Base-by-base conservation (phyloP, 2,329 filamentous ascomycete genomes). In the Aspergillus vadensis region DNA sequence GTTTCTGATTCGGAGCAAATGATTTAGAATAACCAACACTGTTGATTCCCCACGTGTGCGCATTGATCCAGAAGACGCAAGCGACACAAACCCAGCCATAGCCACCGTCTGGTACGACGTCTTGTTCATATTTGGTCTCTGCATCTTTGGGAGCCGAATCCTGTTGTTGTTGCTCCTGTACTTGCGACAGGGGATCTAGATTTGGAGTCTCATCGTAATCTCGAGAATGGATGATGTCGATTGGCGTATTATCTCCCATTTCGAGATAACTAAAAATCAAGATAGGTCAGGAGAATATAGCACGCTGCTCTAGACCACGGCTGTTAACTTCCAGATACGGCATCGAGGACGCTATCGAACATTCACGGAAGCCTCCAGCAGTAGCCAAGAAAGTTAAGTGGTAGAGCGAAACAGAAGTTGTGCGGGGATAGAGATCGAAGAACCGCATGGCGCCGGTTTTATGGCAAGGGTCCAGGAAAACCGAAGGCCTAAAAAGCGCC, bases 31-130 rank as follows among this genome's bases (percentile, higher is more conserved):
- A 19, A 67, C 82, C 59, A 65, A 86, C 83, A 58, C 84, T 86
- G 72, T 91, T 92, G 62, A 92, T 77, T 7, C 89, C 89, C 89
- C 89, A 92, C 1, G 89, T 91, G 70, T 91, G 88, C 7, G 82
- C 85, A 70, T 90, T 90, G 59, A 90, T 82, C 63, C 85, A 73
- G 54, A 83, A 81, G 63, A 82, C 78, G 41, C 79, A 81, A 2
- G 78, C 68, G n/a, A 85, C 82, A 57, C 86, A 85, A 21, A 86
- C 80, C 85, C 85, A 88, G 61, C 85, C 85, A 75, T 86, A 87
- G 21, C 85, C 85, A 43, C 85, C 85, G 66, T 87, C 84, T 41
- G 79, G 79, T 32, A 76, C 74, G 5, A 74, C 65, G 58, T 78
- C 76, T 15, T 67, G 70, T 12, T 69, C 65, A 47, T 69, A 67